Conservation (phyloP, 148 eudicot genomes). For the Vaccinium corymbosum region DNA sequence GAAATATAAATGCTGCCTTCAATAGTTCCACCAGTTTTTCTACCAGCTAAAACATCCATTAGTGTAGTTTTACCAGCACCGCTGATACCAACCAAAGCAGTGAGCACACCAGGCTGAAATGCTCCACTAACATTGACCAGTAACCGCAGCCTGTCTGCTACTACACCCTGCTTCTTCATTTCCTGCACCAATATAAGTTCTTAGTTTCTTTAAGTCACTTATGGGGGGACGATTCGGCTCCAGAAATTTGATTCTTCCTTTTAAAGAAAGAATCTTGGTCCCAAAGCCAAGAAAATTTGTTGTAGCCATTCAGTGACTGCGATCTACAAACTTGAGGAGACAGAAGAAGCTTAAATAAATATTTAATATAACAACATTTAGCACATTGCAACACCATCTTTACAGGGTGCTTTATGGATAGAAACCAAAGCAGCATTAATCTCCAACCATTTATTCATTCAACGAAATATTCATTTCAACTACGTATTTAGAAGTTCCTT, state of each 20-base stretch:
- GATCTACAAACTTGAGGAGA: background rate
- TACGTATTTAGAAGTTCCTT: background rate
- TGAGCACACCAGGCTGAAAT: conserved; percentile 92
- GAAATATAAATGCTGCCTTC: conserved; percentile 75
- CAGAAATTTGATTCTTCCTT: background rate
- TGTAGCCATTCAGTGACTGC: background rate
- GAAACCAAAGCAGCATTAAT: background rate
- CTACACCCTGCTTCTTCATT: conserved; percentile 67
- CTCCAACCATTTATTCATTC: background rate
- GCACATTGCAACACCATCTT: background rate
- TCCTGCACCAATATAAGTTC: conserved; percentile 44
- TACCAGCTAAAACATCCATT: conserved; percentile 95
- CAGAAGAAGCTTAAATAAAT: background rate
- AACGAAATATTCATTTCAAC: background rate
- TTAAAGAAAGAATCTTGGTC: background rate
- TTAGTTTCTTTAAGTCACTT: background rate
- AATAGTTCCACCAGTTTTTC: conserved; percentile 91
- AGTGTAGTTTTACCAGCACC: conserved; percentile 99
- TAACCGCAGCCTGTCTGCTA: conserved; percentile 61
- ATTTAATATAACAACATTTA: background rate
- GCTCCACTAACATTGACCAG: conserved; percentile 72
- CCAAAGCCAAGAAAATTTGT: background rate
- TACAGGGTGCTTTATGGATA: background rate
- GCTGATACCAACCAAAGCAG: conserved; percentile 93
- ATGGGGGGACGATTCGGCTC: background rate